Evolutionary conservation across 1,284 basidiomycete species (phyloP), one percentile per base, ranked within the genome.

Genomic region (Cerrena zonata): DNA sequence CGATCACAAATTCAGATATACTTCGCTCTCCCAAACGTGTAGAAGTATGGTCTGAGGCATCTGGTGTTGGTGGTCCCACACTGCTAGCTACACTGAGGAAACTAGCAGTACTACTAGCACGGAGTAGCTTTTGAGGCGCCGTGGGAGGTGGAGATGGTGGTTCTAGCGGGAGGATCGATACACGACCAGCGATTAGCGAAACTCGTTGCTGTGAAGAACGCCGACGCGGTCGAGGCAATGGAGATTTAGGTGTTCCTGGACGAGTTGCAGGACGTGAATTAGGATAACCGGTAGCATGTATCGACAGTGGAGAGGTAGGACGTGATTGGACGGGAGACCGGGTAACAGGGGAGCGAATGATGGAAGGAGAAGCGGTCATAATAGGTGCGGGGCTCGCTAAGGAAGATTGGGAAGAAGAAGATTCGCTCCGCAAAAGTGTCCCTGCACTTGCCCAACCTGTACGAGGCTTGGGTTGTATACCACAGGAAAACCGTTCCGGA

Each of bases 201-300:
- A 90, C 84, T 47, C 88, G 78, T 54, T 89, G 86, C 57, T 90
- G 87, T 4, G 87, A 90, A 26, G 86, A 89, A 51, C 88, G 75
- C 42, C 85, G 74, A 25, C 88, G 77, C 39, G 86, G 76, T 12
- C 85, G 80, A 34, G 84, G 76, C 5, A 58, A 51, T 24, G 56
- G 53, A 21, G 53, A 55, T 5, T 70, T 70, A 4, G 75, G 73
- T 13, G 74, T 70, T 4, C 64, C 52, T 5, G 70, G 60, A 37
- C 58, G 61, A 53, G 23, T 44, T 19, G 60, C 53, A 53, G 58
- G 24, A 45, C 56, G 39, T 49, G 62, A 49, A 38, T 56, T 50
- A 48, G 63, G 42, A 48, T 62, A 49, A 40, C 58, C 52, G 23
- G 56, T 47, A 25, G 61, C 61, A 12, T 64, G 58, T 30, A 65